A percentile compares a stretch with the other conserved stretches of the same genome.
phyloP scores from a whole-genome alignment of 2,329 filamentous ascomycete species.

The Thelonectria blattea region DNA sequence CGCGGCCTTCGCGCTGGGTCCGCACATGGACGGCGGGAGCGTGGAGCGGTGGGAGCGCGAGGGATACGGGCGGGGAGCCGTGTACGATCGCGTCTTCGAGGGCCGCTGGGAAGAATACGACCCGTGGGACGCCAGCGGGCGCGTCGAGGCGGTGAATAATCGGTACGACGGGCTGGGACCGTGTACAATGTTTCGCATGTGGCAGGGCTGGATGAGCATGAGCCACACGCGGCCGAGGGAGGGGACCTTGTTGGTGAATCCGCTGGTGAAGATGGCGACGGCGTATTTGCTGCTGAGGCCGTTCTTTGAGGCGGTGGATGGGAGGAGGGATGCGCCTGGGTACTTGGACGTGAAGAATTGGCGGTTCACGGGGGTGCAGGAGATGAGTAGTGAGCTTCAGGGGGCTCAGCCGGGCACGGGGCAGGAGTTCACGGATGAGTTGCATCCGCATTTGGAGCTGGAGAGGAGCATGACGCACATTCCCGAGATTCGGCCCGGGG shows the following conservation, averaged over 20 bases:
- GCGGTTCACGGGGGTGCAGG: slow-evolving; percentile 54
- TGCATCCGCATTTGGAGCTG: slow-evolving; percentile 76
- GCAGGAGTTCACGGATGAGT: slow-evolving; percentile 71
- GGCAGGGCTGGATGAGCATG: slow-evolving; percentile 89
- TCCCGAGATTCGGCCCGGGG: slow-evolving; percentile 72
- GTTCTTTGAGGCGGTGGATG: slow-evolving; percentile 70
- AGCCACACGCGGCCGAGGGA: slow-evolving; percentile 74
- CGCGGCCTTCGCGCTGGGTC: slow-evolving; percentile 71
- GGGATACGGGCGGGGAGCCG: slow-evolving; percentile 69
- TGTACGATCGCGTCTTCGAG: slow-evolving; percentile 75
- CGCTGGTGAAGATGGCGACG: slow-evolving; percentile 75
- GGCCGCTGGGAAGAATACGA: slow-evolving; percentile 84
- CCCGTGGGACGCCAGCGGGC: slow-evolving; percentile 76
- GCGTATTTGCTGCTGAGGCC: slow-evolving; percentile 83
- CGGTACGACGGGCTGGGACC: slow-evolving; percentile 82
- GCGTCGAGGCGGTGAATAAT: slow-evolving; percentile 73
- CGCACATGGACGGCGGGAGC: slow-evolving; percentile 76
- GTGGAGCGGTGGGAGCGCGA: slow-evolving; percentile 76
- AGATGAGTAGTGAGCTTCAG: slow-evolving; percentile 67
- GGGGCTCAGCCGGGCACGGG: slow-evolving; percentile 72
- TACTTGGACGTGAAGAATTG: slow-evolving; percentile 64
- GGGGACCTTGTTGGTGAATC: slow-evolving; percentile 84
- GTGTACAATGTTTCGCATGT: slow-evolving; percentile 85
- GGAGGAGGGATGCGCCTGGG: slow-evolving; percentile 23
- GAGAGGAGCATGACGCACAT: slow-evolving; percentile 72